phyloP scores from a whole-genome alignment of 2,329 filamentous ascomycete genomes.

The Talaromyces funiculosus region DNA sequence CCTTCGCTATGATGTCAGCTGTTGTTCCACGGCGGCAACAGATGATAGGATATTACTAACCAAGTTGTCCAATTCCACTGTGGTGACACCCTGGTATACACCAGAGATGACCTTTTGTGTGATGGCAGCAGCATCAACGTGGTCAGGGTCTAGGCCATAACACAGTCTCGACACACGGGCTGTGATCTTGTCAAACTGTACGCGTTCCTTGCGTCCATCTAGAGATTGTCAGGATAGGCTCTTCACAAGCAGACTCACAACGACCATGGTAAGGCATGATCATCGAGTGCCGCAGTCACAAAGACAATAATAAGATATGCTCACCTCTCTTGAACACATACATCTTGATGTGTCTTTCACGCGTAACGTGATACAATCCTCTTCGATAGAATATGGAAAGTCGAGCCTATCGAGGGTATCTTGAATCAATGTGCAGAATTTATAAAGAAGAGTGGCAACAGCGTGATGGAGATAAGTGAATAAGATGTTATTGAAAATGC shows the following conservation, averaged over 20 bases:
- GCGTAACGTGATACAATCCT: neutral
- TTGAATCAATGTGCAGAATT: neutral
- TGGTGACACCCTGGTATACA: conserved; percentile 97
- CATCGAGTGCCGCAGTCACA: conserved; percentile 17
- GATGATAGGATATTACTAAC: conserved; percentile 52
- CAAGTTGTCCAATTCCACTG: conserved; percentile 91
- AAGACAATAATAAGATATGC: conserved; percentile 18
- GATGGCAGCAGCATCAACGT: conserved; percentile 96
- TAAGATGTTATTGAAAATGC: neutral
- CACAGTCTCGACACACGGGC: conserved; percentile 95
- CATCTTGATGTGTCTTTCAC: conserved; percentile 39
- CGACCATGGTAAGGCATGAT: neutral
- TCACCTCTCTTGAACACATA: conserved; percentile 60
- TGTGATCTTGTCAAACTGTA: conserved; percentile 99
- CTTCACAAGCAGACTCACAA: neutral
- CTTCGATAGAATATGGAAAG: neutral
- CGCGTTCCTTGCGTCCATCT: conserved; percentile 99
- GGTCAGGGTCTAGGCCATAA: conserved; percentile 91
- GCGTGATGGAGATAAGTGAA: neutral
- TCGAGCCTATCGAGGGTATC: neutral
- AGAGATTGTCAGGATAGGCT: conserved; percentile 10
- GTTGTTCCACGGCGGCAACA: conserved; percentile 9
- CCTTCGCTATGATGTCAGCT: conserved; percentile 52
- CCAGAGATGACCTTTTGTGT: conserved; percentile 99
- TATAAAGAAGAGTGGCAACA: neutral